A percentile compares a stretch with the other conserved stretches of the same genome.
Conservation (phyloP, 2,329 filamentous ascomycete species). For the Trichoderma lentiforme region DNA sequence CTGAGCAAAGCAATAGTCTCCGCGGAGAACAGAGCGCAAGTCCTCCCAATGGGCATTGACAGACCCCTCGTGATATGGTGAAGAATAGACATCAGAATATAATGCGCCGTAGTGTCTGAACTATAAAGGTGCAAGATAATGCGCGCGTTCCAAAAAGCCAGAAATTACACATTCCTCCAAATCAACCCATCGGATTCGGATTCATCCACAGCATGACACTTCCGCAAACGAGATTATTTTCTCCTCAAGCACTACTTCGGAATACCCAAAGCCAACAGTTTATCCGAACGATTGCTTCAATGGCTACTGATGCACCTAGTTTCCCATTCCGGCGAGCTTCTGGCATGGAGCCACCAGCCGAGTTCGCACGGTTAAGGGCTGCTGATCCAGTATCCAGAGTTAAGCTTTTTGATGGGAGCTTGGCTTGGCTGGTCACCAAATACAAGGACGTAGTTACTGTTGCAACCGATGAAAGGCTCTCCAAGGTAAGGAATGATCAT, state of each 20-base stretch:
- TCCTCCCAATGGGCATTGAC: not conserved
- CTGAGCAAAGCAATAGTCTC: not conserved
- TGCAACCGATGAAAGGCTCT: not conserved
- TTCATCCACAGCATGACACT: not conserved
- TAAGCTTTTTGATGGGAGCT: not conserved
- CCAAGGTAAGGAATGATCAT: not conserved
- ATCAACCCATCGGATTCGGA: rapidly evolving
- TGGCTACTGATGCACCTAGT: not conserved
- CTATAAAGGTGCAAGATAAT: not conserved
- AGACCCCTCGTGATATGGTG: not conserved
- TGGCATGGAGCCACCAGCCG: not conserved
- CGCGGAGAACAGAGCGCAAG: not conserved
- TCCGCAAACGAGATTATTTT: not conserved
- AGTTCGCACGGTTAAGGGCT: not conserved
- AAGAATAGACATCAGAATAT: not conserved
- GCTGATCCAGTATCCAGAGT: not conserved
- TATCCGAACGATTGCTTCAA: not conserved
- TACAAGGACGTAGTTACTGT: not conserved
- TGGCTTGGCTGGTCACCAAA: not conserved
- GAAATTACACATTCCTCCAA: not conserved
- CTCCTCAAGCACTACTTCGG: not conserved
- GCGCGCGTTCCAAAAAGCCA: not conserved
- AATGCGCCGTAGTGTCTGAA: not conserved
- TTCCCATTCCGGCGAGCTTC: not conserved
- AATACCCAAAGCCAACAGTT: not conserved